Base-by-base conservation (phyloP, 805 yeast genomes). In the Ogataea haglerorum region DNA sequence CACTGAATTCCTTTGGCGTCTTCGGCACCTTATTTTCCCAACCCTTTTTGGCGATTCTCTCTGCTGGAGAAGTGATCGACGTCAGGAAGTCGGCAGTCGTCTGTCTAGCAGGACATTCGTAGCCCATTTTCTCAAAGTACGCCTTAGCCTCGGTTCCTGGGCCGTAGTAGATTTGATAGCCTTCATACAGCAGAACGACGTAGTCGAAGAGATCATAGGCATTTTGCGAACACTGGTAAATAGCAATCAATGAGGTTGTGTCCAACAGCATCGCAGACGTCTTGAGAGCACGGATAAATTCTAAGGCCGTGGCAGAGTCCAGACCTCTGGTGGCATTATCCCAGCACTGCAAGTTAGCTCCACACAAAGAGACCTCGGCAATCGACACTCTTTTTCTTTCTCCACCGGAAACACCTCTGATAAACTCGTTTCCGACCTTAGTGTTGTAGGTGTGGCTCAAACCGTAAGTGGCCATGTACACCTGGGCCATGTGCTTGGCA, bases 241-340 rank as follows among this genome's bases (percentile, higher is more conserved):
- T 74, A 36, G 80, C 78, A 57, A 75, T 70, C 45, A 75, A 61
- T 1, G 78, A 75, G 7, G 78, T 73, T 15, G 70, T 65, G 16
- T 71, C 72, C 47, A 68, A 50, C n/a, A 74, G 51, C 22, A 64
- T 53, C n/a, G 84, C 79, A 3, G 79, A 69, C 2, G 78, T 67
- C 56, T 75, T 78, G 50, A 80, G 66, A 17, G 81, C 79, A 49
- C 73, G 65, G 44, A 76, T 69, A 52, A 80, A 80, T 54, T 79
- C 84, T 53, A 77, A 65, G 23, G 86, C 86, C 34, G 85, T 79
- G 19, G 85, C 84, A 8, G 85, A 68, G 64, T 80, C 86, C 51
- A 80, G 72, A 58, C 85, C 86, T 68, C 86, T 75, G 16, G 85
- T 80, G 10, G 84, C 75, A 56, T 80, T 80, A 69, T 80, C 82